Percentiles rank a stretch among this genome's conserved stretches.
These are phyloP conservation scores for Schizophyllum commune DNA, from an alignment of 1,284 basidiomycete genomes.

Conservation along the genomic window DNA sequence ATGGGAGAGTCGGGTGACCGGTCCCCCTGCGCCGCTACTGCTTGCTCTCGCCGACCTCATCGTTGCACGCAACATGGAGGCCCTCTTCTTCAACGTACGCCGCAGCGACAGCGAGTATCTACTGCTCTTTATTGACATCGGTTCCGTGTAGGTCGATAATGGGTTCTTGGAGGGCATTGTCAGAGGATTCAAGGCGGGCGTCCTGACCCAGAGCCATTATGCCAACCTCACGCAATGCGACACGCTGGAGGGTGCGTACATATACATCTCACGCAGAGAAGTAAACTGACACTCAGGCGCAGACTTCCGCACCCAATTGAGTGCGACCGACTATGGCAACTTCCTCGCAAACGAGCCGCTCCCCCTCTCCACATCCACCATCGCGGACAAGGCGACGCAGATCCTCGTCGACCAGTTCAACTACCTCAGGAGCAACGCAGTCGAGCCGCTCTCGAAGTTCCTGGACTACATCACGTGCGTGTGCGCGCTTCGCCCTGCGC, in stretches of 20 bases:
- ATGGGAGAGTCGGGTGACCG: no score
- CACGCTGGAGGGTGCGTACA: conserved; percentile 79
- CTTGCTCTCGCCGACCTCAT: not conserved
- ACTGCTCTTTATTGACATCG: conserved; percentile 17
- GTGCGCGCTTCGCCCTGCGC: not conserved
- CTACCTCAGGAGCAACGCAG: conserved; percentile 86
- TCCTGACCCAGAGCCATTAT: conserved; percentile 87
- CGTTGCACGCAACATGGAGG: conserved; percentile 53
- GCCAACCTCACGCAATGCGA: conserved; percentile 96
- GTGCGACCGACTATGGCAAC: conserved; percentile 97
- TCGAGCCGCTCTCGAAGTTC: conserved; percentile 87
- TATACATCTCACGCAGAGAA: not conserved
- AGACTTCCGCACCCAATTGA: conserved; percentile 92
- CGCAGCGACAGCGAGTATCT: no score
- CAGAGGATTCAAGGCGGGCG: conserved; percentile 90
- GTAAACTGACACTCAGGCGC: not conserved
- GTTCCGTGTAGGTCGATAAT: conserved; percentile 51
- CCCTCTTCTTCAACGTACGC: conserved; percentile 86
- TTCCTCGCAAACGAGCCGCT: conserved; percentile 96
- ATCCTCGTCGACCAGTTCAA: conserved; percentile 97
- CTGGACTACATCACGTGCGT: conserved; percentile 97
- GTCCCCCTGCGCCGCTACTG: no score
- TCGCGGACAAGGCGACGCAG: conserved; percentile 92
- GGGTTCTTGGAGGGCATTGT: conserved; percentile 93
- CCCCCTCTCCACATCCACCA: conserved; percentile 93